Base-by-base conservation (phyloP, 768 basidiomycete genomes). In the Xerocomellus amylosporus region DNA sequence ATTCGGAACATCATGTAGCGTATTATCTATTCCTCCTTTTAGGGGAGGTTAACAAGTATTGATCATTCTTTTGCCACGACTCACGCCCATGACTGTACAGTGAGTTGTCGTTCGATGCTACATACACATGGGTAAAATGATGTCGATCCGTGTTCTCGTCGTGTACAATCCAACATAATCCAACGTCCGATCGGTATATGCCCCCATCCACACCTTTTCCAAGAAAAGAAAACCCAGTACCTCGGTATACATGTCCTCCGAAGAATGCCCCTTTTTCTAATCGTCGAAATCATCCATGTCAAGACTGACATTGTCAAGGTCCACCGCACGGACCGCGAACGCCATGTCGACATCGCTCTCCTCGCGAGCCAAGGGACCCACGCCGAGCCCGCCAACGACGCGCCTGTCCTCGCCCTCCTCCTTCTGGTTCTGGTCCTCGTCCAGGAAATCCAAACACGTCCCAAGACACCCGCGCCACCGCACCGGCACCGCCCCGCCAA, bases 381-480 rank as follows among this genome's bases (percentile, higher is more conserved):
- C 36, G 20, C 1, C 10, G 4, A 8, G 3, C 3, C 17, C 47
- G 1, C 12, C 47, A n/a, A 20, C 28, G 17, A 22, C 30, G 20
- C 20, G 15, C 30, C 4, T 9, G 13, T 28, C 51, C 14, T 30
- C 48, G 2, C 20, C 19, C 12, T 4, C 26, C 6, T 1, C 19
- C 15, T 17, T 24, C n/a, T n/a, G n/a, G n/a, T 4, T 8, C 2
- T 33, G 13, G 13, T 33, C 44, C 19, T 13, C 57, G 12, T 75
- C 77, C 61, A 90, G 67, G 61, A 85, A 89, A 31, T 77, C 76
- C 51, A 91, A 64, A 66, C 88, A 90, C 0, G 82, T 82, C 46
- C 54, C 59, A n/a, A 71, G 64, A 67, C 88, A 91, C 1, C 88
- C 88, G 28, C 86, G 72, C 87, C 88, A 90, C 48, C 74, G 68